Base-by-base conservation (phyloP, 345 rosid species). In the Eucalyptus virginea region DNA sequence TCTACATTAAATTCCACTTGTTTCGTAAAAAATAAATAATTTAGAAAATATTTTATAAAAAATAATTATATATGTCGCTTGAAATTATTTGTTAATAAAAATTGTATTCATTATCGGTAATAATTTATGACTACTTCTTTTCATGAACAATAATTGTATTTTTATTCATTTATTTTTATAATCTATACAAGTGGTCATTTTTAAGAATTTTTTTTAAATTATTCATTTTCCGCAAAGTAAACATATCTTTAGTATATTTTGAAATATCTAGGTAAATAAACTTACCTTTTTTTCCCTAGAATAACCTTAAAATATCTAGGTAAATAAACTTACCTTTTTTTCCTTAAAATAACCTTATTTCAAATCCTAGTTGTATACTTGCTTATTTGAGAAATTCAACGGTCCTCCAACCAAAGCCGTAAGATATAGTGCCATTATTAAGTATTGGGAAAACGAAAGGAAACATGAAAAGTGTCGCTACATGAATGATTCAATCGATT, bases 91-190 rank as follows among this genome's bases (percentile, higher is more conserved):
- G 0, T 24, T 0, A 56, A 56, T 56, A 11, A 56, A 56, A 56
- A 24, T 23, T 56, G 0, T 2, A 23, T 10, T 56, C 13, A 56
- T 0, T 23, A 9, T 24, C 2, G 6, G 0, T 56, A 56, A 56
- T 24, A 56, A 56, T 2, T 24, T 2, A 56, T 24, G 62, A 23
- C 14, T 56, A 56, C 10, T 24, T 23, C 6, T 24, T 56, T 56
- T 56, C 62, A 56, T 56, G 62, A 56, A 56, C 1, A 6, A 0
- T 11, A 56, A 56, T 24, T 23, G 13, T 24, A 56, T 23, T 23
- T 9, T 24, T 26, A 56, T 56, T 56, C 2, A 56, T 56, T 56
- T 26, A 56, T 24, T 56, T 56, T 56, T 56, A 10, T 26, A 26
- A 26, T 9, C 6, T 24, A 56, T 56, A 56, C 30, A 56, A 4